These are phyloP conservation scores for Alternaria sp. DNA, from an alignment of 2,329 filamentous ascomycete genomes.

Conservation along the genomic window DNA sequence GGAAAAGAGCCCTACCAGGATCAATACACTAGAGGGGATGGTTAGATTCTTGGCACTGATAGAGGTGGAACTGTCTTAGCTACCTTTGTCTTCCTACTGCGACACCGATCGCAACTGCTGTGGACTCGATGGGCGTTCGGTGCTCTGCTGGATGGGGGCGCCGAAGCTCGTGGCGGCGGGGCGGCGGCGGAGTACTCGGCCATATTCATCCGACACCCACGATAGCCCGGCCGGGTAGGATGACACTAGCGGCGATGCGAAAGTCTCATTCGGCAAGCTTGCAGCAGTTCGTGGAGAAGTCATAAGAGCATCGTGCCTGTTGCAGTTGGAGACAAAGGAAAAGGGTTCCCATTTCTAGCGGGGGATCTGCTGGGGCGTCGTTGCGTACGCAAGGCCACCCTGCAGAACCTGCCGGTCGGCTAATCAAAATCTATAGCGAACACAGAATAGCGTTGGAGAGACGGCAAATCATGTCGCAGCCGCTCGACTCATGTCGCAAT, in stretches of 20 bases:
- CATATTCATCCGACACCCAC: constrained; percentile 33
- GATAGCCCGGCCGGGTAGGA: constrained; percentile 12
- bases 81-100: constrained; percentile 51
- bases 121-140: constrained; percentile 47
- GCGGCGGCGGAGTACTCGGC: constrained; percentile 33
- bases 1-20: constrained; percentile 41
- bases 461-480: constrained; percentile 8
- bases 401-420: constrained; percentile 24
- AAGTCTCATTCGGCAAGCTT: constrained; percentile 32
- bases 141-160: constrained; percentile 32
- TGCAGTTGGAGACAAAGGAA: constrained; percentile 19
- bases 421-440: constrained; percentile 22
- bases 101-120: constrained; percentile 50
- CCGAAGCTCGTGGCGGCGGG: constrained; percentile 26
- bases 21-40: constrained; percentile 46
- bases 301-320: constrained; percentile 20
- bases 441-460: constrained; percentile 14
- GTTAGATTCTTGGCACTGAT: constrained; percentile 38
- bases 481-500: constrained; percentile 15
- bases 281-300: constrained; percentile 22
- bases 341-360: constrained; percentile 21
- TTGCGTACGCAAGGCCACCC: constrained; percentile 15
- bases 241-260: constrained; percentile 18
- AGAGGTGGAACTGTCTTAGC: constrained; percentile 5
- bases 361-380: constrained; percentile 19